Evolutionary conservation across 306 rosid species (phyloP).

Genomic region (Castanea sativa): DNA sequence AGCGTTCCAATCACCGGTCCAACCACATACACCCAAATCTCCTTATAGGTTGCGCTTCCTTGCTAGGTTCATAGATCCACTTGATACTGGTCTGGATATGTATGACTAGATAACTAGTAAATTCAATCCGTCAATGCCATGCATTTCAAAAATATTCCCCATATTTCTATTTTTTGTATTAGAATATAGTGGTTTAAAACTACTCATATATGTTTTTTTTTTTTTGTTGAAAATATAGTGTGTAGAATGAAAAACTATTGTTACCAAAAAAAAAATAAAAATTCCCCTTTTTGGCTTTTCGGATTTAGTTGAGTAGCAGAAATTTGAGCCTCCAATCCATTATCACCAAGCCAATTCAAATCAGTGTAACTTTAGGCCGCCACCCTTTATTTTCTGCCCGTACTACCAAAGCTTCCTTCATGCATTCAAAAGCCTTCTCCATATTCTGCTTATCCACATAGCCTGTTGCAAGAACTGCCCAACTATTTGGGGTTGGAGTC

Average conservation of each 20-base stretch:
- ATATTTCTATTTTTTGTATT: too few species aligned
- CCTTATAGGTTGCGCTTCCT: conserved; percentile 55
- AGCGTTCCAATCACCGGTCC: conserved; percentile 73
- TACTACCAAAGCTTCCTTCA: conserved; percentile 52
- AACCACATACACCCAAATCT: conserved; percentile 65
- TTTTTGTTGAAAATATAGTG: too few species aligned
- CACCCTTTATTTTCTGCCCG: conserved; percentile 42
- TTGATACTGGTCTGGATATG: conserved; percentile 64
- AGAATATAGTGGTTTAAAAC: too few species aligned
- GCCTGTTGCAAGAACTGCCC: conserved; percentile 60
- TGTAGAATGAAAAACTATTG: too few species aligned
- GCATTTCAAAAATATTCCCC: too few species aligned
- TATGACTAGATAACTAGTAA: conserved; percentile 1
- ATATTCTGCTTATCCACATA: conserved; percentile 52
- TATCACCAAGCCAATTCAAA: conserved; percentile 46
- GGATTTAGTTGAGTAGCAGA: too few species aligned
- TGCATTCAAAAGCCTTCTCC: conserved; percentile 61
- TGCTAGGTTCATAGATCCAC: conserved; percentile 95
- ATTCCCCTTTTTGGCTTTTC: too few species aligned
- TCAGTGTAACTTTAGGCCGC: conserved; percentile 48
- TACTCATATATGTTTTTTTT: too few species aligned
- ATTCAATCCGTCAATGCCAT: too few species aligned
- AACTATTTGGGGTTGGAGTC: conserved; percentile 65
- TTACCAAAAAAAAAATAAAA: too few species aligned
- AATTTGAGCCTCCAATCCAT: conserved; percentile 9